Percentiles rank a stretch among this genome's conserved stretches.
These are phyloP conservation scores for Leccinum disarticulatum DNA, from an alignment of 768 basidiomycete genomes.

Conservation along the genomic window DNA sequence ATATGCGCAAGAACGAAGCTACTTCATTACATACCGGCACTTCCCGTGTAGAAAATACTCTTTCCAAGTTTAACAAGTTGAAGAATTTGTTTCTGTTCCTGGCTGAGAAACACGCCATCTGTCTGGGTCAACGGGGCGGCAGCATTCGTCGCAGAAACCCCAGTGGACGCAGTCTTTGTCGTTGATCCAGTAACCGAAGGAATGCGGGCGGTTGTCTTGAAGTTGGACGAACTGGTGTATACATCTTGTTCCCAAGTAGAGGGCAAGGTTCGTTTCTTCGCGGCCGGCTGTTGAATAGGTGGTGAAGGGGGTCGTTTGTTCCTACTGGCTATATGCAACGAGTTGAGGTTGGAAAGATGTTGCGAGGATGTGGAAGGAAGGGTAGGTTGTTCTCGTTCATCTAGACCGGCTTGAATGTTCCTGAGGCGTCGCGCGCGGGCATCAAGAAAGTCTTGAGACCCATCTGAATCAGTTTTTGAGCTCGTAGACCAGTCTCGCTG, in stretches of 20 bases:
- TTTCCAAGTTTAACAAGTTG: constrained; percentile 68
- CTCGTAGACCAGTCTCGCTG: constrained; percentile 62
- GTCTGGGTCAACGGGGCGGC: constrained; percentile 21
- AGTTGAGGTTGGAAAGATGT: constrained; percentile 13
- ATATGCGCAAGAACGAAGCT: constrained; percentile 17
- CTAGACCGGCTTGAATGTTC: constrained; percentile 59
- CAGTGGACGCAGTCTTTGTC: constrained; percentile 8
- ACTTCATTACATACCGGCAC: constrained; percentile 68
- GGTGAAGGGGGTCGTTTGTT: constrained; percentile 35
- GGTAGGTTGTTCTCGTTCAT: constrained; percentile 37
- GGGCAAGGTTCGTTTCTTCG: constrained; percentile 62
- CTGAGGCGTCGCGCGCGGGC: constrained; percentile 44
- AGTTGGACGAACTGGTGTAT: constrained; percentile 37
- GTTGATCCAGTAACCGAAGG: constrained; percentile 17
- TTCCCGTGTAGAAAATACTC: constrained; percentile 95
- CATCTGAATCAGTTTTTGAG: constrained; percentile 33
- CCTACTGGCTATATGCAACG: constrained; percentile 22
- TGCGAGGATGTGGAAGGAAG: constrained; percentile 10
- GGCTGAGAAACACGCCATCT: constrained; percentile 63
- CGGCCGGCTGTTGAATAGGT: constrained; percentile 25
- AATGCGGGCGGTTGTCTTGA: constrained; percentile 16
- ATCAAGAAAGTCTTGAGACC: constrained; percentile 23
- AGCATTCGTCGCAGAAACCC: not conserved
- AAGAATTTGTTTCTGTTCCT: constrained; percentile 84
- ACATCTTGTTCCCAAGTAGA: constrained; percentile 44